These are phyloP conservation scores for Ogataea henricii DNA, from an alignment of 805 yeast species.

Conservation along the genomic window DNA sequence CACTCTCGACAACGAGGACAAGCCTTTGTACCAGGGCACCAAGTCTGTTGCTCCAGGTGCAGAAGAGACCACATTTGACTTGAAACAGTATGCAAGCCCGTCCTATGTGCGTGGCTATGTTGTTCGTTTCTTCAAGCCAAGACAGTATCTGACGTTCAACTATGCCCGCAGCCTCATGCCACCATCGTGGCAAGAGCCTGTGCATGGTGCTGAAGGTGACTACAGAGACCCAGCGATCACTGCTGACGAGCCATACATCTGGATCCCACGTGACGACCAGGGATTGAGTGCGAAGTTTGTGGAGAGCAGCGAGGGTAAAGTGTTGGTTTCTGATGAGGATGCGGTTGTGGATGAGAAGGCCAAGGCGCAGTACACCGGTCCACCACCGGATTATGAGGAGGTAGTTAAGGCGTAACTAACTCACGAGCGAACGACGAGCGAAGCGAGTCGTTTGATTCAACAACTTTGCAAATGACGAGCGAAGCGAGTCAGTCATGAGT, in stretches of 20 bases:
- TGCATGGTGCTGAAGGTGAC: slow-evolving; percentile 7
- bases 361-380: slow-evolving; percentile 52
- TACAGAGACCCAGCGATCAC: slow-evolving; percentile 59
- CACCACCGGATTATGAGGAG: slow-evolving; percentile 71
- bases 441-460: no score
- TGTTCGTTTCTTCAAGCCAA: slow-evolving; percentile 47
- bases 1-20: slow-evolving; percentile 26
- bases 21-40: slow-evolving; percentile 23
- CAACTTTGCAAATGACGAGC: no score
- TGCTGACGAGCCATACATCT: slow-evolving; percentile 61
- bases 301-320: slow-evolving; percentile 53
- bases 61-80: slow-evolving; percentile 9
- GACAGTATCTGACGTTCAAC: slow-evolving; percentile 41
- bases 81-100: slow-evolving; percentile 13
- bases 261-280: slow-evolving; percentile 70
- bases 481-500: no score
- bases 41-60: slow-evolving; percentile 4
- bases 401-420: slow-evolving; percentile 31
- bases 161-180: slow-evolving; percentile 46
- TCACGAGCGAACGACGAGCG: no score
- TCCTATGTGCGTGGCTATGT: slow-evolving; percentile 14
- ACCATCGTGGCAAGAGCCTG: slow-evolving; percentile 24
- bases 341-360: slow-evolving; percentile 64
- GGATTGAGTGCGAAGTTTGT: slow-evolving; percentile 67
- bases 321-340: slow-evolving; percentile 57